Evolutionary conservation across 768 basidiomycete species (phyloP).

Genomic region (Agaricus blazei): DNA sequence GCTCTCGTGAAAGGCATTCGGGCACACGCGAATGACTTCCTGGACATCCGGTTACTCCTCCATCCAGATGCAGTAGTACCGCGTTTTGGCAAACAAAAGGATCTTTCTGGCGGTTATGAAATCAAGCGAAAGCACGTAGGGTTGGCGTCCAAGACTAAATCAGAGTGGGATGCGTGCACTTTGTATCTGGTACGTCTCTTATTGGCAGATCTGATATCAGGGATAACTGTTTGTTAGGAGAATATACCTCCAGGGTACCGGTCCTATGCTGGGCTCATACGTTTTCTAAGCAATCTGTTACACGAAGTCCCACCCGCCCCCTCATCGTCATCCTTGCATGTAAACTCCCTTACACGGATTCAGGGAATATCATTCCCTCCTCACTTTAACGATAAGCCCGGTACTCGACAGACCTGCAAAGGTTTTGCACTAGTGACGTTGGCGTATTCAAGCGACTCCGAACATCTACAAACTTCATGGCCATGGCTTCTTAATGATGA

Average conservation of each 20-base stretch:
- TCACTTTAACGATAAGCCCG: slow-evolving; percentile 59
- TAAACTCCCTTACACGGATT: slow-evolving; percentile 22
- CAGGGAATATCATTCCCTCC: slow-evolving; percentile 55
- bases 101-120: slow-evolving; percentile 52
- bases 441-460: slow-evolving; percentile 29
- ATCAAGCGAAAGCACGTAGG: slow-evolving; percentile 50
- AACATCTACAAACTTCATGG: slow-evolving; percentile 46
- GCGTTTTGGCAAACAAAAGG: slow-evolving; percentile 21
- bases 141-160: slow-evolving; percentile 20
- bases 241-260: slow-evolving; percentile 57
- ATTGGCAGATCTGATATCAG: background rate
- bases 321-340: background rate
- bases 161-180: slow-evolving; percentile 59
- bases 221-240: slow-evolving; percentile 42
- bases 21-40: slow-evolving; percentile 31
- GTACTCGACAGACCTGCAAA: slow-evolving; percentile 54
- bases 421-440: slow-evolving; percentile 74
- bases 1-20: slow-evolving; percentile 57
- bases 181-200: slow-evolving; percentile 57
- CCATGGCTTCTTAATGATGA: slow-evolving; percentile 43
- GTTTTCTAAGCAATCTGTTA: slow-evolving; percentile 38
- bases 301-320: slow-evolving; percentile 10
- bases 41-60: slow-evolving; percentile 61
- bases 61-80: slow-evolving; percentile 22
- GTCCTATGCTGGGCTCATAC: slow-evolving; percentile 41